phyloP scores from a whole-genome alignment of 495 filamentous ascomycete genomes.

The Thermothielavioides terrestris region DNA sequence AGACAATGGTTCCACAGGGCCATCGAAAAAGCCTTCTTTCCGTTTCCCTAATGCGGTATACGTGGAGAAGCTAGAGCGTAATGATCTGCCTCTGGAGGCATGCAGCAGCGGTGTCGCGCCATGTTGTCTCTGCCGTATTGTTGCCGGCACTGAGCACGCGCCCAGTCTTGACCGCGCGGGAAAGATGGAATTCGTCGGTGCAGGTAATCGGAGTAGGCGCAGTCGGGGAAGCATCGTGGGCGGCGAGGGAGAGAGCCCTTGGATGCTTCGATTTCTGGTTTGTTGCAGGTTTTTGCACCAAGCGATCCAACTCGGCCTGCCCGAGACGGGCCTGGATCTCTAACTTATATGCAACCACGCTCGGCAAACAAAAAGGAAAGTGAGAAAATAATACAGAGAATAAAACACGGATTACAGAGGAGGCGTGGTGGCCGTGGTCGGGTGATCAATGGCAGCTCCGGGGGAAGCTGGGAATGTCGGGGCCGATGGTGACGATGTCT shows the following conservation, averaged over 20 bases:
- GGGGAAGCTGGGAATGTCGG: slow-evolving; percentile 10
- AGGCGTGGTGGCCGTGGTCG: not conserved
- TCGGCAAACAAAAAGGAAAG: not conserved
- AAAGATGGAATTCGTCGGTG: slow-evolving; percentile 13
- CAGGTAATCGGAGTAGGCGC: slow-evolving; percentile 20
- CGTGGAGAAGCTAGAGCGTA: slow-evolving; percentile 33
- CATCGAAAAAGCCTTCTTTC: slow-evolving; percentile 40
- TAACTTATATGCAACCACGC: not conserved
- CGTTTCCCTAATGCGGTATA: slow-evolving; percentile 30
- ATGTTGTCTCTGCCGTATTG: slow-evolving; percentile 8
- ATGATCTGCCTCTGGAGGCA: slow-evolving; percentile 12
- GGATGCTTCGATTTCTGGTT: slow-evolving; percentile 19
- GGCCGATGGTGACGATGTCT: slow-evolving; percentile 19
- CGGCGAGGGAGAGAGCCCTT: not conserved
- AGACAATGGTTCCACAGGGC: slow-evolving; percentile 30
- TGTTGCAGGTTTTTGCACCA: slow-evolving; percentile 1
- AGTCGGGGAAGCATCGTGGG: slow-evolving; percentile 29
- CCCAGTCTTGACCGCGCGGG: slow-evolving; percentile 12
- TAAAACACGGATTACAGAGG: not conserved
- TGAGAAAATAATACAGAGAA: slow-evolving; percentile 11
- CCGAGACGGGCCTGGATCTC: not conserved
- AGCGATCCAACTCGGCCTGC: not conserved
- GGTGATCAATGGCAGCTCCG: slow-evolving; percentile 10
- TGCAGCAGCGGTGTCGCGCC: slow-evolving; percentile 7
- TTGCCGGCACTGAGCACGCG: slow-evolving; percentile 10